Evolutionary conservation across 2,329 filamentous ascomycete species (phyloP).

Genomic region (Domatiomyces globalis): DNA sequence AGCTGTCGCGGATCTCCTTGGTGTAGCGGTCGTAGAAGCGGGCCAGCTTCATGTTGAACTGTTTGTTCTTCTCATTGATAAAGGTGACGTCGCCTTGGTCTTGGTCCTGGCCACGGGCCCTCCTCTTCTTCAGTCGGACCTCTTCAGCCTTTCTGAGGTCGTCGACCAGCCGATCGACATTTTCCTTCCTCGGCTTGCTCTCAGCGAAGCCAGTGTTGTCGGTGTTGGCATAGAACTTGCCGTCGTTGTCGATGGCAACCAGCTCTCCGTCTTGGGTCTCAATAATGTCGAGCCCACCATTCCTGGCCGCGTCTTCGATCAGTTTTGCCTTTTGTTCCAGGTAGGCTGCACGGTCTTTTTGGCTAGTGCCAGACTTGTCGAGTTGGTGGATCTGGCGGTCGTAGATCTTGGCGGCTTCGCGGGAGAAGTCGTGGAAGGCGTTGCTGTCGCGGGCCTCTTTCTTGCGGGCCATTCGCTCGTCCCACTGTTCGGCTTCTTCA

Average conservation of each 20-base stretch:
- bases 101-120: conserved; percentile 59
- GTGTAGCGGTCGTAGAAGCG: conserved; percentile 99
- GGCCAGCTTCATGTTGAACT: conserved; percentile 95
- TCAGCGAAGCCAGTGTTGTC: conserved; percentile 69
- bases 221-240: conserved; percentile 77
- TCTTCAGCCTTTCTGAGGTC: conserved; percentile 85
- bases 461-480: conserved; percentile 78
- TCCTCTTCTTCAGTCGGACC: conserved; percentile 68
- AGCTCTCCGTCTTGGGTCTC: conserved; percentile 93
- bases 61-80: conserved; percentile 99
- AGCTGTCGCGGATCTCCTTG: conserved; percentile 88
- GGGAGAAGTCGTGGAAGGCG: conserved; percentile 75
- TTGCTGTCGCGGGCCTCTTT: conserved; percentile 66
- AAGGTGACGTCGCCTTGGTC: conserved; percentile 90
- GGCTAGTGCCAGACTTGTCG: conserved; percentile 35
- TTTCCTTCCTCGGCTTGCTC: conserved; percentile 74
- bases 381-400: conserved; percentile 75
- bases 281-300: conserved; percentile 77
- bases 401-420: conserved; percentile 84
- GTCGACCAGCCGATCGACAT: conserved; percentile 72
- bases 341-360: conserved; percentile 58
- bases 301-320: conserved; percentile 68
- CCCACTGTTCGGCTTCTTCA: conserved; percentile 89
- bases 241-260: conserved; percentile 82
- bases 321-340: conserved; percentile 55